Evolutionary conservation across 148 eudicot genomes (phyloP).

Genomic region (Fagopyrum esculentum): DNA sequence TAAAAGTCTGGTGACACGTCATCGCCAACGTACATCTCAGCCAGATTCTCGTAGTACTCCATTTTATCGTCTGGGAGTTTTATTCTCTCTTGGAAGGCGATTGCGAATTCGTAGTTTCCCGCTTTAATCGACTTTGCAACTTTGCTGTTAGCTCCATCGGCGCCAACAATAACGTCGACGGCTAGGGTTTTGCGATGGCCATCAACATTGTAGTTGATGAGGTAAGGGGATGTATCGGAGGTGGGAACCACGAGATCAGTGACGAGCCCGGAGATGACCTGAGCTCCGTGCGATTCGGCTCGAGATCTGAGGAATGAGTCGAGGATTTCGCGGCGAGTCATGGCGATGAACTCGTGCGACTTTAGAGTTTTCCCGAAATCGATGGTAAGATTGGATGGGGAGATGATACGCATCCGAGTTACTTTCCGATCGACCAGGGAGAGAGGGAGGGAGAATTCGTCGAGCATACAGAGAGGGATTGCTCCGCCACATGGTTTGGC

Average conservation of each 20-base stretch:
- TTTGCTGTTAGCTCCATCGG: slow-evolving; percentile 80
- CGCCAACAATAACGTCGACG: slow-evolving; percentile 81
- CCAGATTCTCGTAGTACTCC: slow-evolving; percentile 68
- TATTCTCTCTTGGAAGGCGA: slow-evolving; percentile 85
- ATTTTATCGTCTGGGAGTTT: slow-evolving; percentile 67
- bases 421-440: slow-evolving; percentile 70
- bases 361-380: slow-evolving; percentile 81
- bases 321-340: slow-evolving; percentile 87
- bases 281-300: slow-evolving; percentile 56
- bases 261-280: slow-evolving; percentile 47
- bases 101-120: slow-evolving; percentile 68
- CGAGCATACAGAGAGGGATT: slow-evolving; percentile 87
- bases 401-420: slow-evolving; percentile 71
- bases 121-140: slow-evolving; percentile 78
- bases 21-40: slow-evolving; percentile 88
- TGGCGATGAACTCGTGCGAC: slow-evolving; percentile 76
- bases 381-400: slow-evolving; percentile 67
- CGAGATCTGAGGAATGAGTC: slow-evolving; percentile 65
- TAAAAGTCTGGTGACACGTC: slow-evolving; percentile 93
- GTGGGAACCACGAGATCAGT: slow-evolving; percentile 49
- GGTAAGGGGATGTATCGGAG: slow-evolving; percentile 31
- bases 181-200: slow-evolving; percentile 28
- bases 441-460: slow-evolving; percentile 64
- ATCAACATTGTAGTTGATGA: slow-evolving; percentile 35
- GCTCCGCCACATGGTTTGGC: slow-evolving; percentile 98